These are phyloP conservation scores for Incumbomyces delicatus DNA, from an alignment of 2,329 filamentous ascomycete species.

Conservation along the genomic window DNA sequence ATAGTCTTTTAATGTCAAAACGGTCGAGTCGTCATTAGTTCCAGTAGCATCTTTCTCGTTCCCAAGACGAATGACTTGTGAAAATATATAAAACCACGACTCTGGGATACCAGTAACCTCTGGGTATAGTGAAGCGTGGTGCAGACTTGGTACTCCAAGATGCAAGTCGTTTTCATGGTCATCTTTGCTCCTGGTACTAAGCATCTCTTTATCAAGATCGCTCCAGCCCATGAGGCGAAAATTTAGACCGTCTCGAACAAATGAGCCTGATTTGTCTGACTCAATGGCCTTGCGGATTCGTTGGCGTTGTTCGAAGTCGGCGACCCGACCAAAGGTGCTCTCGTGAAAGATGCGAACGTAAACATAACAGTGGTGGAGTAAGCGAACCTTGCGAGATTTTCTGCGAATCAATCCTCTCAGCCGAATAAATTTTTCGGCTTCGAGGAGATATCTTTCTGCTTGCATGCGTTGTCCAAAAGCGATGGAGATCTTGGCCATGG, in stretches of 20 bases:
- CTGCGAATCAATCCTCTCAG: constrained; percentile 29
- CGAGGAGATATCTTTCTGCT: constrained; percentile 31
- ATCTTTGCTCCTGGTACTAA: constrained; percentile 28
- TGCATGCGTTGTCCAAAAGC: constrained; percentile 26
- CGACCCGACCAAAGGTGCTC: too few relatives aligned
- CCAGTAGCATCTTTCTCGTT: constrained; percentile 35
- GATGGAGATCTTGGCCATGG: constrained; percentile 29
- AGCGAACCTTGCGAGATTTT: constrained; percentile 34
- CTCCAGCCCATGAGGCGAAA: constrained; percentile 26
- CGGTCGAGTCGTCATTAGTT: constrained; percentile 15
- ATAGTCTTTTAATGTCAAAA: constrained; percentile 24
- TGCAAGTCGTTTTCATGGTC: constrained; percentile 38
- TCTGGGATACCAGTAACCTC: constrained; percentile 39
- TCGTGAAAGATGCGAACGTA: constrained; percentile 40
- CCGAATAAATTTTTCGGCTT: constrained; percentile 37
- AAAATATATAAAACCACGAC: constrained; percentile 32
- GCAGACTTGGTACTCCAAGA: constrained; percentile 32
- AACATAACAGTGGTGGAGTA: constrained; percentile 41
- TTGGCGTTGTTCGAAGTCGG: constrained; percentile 11
- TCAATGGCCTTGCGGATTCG: constrained; percentile 4
- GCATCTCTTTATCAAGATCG: constrained; percentile 26
- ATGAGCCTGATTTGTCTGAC: constrained; percentile 6
- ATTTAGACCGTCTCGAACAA: constrained; percentile 15
- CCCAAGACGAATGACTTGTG: constrained; percentile 33
- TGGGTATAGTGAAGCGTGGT: constrained; percentile 34